Evolutionary conservation across 768 basidiomycete genomes (phyloP).

Genomic region (Suillus ampliporus): DNA sequence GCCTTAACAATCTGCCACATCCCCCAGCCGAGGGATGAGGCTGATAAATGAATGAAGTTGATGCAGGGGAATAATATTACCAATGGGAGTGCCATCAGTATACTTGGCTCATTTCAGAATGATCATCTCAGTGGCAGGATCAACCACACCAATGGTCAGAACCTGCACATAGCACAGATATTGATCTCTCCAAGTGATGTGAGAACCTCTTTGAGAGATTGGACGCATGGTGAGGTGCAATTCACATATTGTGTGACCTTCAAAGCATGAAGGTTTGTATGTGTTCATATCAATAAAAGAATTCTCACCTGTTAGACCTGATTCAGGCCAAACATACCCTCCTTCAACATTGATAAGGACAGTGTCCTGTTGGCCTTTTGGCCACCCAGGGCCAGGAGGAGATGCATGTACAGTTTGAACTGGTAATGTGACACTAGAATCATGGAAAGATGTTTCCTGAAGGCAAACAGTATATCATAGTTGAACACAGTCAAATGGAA

Average conservation of each 20-base stretch:
- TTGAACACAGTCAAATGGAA: slow-evolving; percentile 10
- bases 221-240: not conserved
- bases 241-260: not conserved
- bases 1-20: slow-evolving; percentile 30
- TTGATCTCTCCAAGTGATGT: not conserved
- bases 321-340: not conserved
- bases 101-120: slow-evolving; percentile 26
- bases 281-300: not conserved
- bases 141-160: not conserved
- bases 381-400: not conserved
- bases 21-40: slow-evolving; percentile 35
- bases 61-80: slow-evolving; percentile 33
- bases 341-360: not conserved
- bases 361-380: not conserved
- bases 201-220: not conserved
- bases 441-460: not conserved
- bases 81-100: slow-evolving; percentile 23
- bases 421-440: not conserved
- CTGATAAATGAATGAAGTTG: slow-evolving; percentile 30
- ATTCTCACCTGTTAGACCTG: not conserved
- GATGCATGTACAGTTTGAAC: not conserved
- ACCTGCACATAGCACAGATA: not conserved
- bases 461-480: slow-evolving; percentile 4
- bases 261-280: not conserved
- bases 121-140: slow-evolving; percentile 23